phyloP scores from a whole-genome alignment of 495 filamentous ascomycete species.

The Physcia stellaris region DNA sequence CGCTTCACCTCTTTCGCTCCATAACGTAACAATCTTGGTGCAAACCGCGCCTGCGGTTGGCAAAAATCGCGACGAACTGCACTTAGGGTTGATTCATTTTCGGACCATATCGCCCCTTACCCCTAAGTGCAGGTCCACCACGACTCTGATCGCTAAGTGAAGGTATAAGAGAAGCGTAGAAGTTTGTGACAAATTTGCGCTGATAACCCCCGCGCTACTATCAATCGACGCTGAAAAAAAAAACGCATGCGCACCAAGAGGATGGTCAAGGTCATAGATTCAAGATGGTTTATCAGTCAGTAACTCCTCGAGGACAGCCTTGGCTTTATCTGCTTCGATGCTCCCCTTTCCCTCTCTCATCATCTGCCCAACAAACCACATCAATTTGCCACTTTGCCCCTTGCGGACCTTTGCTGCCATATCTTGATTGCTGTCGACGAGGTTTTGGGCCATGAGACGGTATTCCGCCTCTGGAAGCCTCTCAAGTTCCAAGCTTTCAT shows the following conservation, averaged over 20 bases:
- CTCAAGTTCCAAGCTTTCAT: slow-evolving; percentile 49
- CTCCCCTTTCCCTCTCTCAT: slow-evolving; percentile 62
- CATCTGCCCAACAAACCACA: slow-evolving; percentile 86
- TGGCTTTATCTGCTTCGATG: slow-evolving; percentile 62
- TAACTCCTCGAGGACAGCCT: slow-evolving; percentile 44
- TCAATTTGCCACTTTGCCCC: slow-evolving; percentile 61
- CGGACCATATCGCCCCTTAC: slow-evolving; percentile 1
- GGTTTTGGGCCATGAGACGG: slow-evolving; percentile 25
- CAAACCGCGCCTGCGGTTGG: no score
- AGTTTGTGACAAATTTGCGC: no score
- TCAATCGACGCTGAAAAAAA: background rate
- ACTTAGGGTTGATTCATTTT: background rate
- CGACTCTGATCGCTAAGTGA: slow-evolving; percentile 10
- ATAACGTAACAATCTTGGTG: no score
- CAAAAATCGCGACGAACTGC: background rate
- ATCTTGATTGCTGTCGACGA: slow-evolving; percentile 35
- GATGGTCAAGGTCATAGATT: no score
- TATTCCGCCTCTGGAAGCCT: slow-evolving; percentile 40
- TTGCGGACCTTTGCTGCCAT: slow-evolving; percentile 58
- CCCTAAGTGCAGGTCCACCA: slow-evolving; percentile 14
- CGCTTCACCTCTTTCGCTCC: no score
- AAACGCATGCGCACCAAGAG: no score
- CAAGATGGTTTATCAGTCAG: no score
- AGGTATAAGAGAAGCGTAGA: slow-evolving; percentile 7
- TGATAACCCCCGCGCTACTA: background rate